A percentile compares a stretch with the other conserved stretches of the same genome.
Evolutionary conservation across 257 asterid species (phyloP).

Genomic region (Scutellaria minor): DNA sequence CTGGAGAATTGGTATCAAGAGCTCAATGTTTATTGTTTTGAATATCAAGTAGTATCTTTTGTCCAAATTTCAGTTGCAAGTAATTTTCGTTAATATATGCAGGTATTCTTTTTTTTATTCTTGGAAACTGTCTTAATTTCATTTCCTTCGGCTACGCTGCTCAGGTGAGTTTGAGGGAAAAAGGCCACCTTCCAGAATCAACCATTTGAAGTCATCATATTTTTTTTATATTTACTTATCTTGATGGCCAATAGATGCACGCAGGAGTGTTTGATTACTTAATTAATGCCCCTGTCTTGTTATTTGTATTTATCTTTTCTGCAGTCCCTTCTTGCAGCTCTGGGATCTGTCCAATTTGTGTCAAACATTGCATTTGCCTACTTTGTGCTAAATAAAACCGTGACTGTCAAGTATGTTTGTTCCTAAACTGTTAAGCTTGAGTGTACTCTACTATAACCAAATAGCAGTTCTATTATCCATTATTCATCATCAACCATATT

Average conservation of each 20-base stretch:
- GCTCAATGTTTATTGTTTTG: conserved; percentile 24
- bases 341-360: conserved; percentile 95
- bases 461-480: conserved; percentile 17
- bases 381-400: conserved; percentile 84
- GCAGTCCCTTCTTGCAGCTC: conserved; percentile 98
- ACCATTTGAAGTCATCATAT: conserved; percentile 28
- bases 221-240: conserved; percentile 30
- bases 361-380: conserved; percentile 92
- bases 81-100: conserved; percentile 40
- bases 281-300: conserved; percentile 27
- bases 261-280: conserved; percentile 22
- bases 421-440: conserved; percentile 22
- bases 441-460: conserved; percentile 31
- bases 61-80: not conserved
- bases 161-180: conserved; percentile 66
- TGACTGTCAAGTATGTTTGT: conserved; percentile 74
- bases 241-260: conserved; percentile 33
- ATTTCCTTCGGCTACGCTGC: conserved; percentile 98
- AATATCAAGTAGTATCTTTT: conserved; percentile 21
- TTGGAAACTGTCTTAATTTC: conserved; percentile 95
- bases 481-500: conserved; percentile 23
- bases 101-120: conserved; percentile 80
- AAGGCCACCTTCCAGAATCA: conserved; percentile 17
- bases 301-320: conserved; percentile 30
- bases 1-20: conserved; percentile 86